A percentile compares a stretch with the other conserved stretches of the same genome.
These are phyloP conservation scores for Cercospora sojina DNA, from an alignment of 2,329 filamentous ascomycete species.

Conservation along the genomic window DNA sequence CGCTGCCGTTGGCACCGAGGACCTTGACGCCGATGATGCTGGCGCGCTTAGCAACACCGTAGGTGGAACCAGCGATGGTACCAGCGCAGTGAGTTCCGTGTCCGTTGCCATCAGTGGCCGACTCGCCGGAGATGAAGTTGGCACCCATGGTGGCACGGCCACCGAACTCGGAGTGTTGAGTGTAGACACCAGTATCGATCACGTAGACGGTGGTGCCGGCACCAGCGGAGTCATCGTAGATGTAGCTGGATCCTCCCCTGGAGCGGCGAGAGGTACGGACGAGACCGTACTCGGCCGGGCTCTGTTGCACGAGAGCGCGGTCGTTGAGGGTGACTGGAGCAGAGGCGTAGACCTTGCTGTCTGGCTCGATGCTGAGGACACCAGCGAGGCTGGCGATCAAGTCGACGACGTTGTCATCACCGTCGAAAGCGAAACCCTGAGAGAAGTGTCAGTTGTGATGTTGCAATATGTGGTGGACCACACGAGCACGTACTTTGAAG, in stretches of 20 bases:
- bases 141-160: conserved; percentile 36
- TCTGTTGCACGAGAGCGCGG: conserved; percentile 24
- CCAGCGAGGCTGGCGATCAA: conserved; percentile 31
- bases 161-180: conserved; percentile 37
- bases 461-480: background rate
- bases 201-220: conserved; percentile 22
- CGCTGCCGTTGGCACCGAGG: conserved; percentile 45
- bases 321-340: conserved; percentile 21
- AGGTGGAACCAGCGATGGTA: conserved; percentile 65
- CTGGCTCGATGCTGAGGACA: conserved; percentile 44
- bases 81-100: conserved; percentile 80
- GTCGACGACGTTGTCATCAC: conserved; percentile 37
- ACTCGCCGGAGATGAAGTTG: conserved; percentile 36
- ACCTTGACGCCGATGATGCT: conserved; percentile 54
- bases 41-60: conserved; percentile 42
- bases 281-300: conserved; percentile 27
- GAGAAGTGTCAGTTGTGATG: conserved; percentile 40
- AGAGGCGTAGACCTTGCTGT: conserved; percentile 39
- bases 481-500: conserved; percentile 2
- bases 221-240: conserved; percentile 25
- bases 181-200: conserved; percentile 34
- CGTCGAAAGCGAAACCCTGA: conserved; percentile 42
- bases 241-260: conserved; percentile 29
- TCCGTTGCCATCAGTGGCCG: conserved; percentile 52
- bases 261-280: conserved; percentile 26